Percentiles rank a stretch among this genome's conserved stretches.
phyloP scores from a whole-genome alignment of 345 rosid species.

The Eucalyptus regnans region DNA sequence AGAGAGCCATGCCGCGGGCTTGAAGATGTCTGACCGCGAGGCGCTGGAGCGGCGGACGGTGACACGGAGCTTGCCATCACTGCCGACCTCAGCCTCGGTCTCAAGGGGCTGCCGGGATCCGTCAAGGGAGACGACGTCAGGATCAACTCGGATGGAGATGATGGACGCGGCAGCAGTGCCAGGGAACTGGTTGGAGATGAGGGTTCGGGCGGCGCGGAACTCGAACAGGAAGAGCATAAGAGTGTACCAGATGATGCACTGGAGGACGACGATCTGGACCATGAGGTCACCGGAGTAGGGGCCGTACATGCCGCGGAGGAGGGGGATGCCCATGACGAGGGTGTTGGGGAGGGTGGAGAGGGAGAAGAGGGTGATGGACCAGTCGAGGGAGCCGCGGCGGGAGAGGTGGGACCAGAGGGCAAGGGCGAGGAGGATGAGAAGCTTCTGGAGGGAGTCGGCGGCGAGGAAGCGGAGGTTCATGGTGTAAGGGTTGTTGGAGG shows the following conservation, averaged over 20 bases:
- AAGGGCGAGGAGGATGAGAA: conserved; percentile 53
- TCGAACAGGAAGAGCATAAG: conserved; percentile 29
- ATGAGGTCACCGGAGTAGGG: conserved; percentile 66
- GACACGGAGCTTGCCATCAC: conserved; percentile 38
- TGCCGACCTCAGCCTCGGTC: conserved; percentile 26
- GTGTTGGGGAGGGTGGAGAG: conserved; percentile 89
- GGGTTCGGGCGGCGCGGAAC: conserved; percentile 35
- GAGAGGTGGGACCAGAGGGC: conserved; percentile 52
- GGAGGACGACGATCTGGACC: conserved; percentile 95
- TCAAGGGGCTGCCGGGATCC: conserved; percentile 23
- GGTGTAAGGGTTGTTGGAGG: conserved; percentile 67
- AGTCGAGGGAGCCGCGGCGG: conserved; percentile 64
- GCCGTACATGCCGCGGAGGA: conserved; percentile 90
- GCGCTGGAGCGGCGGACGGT: conserved; percentile 30
- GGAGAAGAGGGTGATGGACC: conserved; percentile 93
- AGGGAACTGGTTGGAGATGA: conserved; percentile 62
- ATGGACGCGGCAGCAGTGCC: conserved; percentile 30
- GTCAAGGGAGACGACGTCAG: conserved; percentile 28
- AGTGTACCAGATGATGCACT: conserved; percentile 98
- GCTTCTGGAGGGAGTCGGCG: conserved; percentile 84
- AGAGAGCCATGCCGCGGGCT: not conserved
- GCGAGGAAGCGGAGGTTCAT: conserved; percentile 90
- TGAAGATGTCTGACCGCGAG: conserved; percentile 15
- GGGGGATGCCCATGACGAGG: conserved; percentile 96
- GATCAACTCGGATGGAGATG: conserved; percentile 32